Percentiles rank a stretch among this genome's conserved stretches.
Evolutionary conservation across 768 basidiomycete species (phyloP).

Genomic region (Calocybe gangraenosa): DNA sequence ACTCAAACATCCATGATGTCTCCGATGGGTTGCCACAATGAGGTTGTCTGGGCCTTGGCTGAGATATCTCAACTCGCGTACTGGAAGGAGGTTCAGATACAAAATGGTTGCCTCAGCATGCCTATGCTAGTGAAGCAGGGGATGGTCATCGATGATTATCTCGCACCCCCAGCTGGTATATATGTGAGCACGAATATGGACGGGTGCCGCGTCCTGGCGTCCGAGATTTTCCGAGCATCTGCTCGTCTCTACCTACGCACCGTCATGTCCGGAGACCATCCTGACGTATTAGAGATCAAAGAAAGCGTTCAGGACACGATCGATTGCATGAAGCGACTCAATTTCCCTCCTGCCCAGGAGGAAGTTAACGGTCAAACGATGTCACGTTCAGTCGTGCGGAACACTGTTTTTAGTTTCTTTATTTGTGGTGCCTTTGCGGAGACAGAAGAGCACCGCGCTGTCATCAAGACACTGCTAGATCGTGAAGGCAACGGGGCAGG

Average conservation of each 20-base stretch:
- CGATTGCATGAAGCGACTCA: slow-evolving; percentile 37
- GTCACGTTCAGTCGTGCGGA: slow-evolving; percentile 59
- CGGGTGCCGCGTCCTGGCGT: slow-evolving; percentile 40
- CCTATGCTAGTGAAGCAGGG: slow-evolving; percentile 56
- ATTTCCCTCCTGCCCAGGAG: slow-evolving; percentile 18
- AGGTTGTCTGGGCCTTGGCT: slow-evolving; percentile 74
- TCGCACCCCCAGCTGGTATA: slow-evolving; percentile 22
- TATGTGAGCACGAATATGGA: slow-evolving; percentile 15
- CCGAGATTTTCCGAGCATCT: slow-evolving; percentile 69
- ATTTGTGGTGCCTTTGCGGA: slow-evolving; percentile 70
- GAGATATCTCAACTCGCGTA: slow-evolving; percentile 60
- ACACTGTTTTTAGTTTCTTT: slow-evolving; percentile 76
- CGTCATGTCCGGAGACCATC: slow-evolving; percentile 71
- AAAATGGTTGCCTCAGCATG: slow-evolving; percentile 48
- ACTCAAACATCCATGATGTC: slow-evolving; percentile 66
- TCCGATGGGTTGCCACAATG: slow-evolving; percentile 84
- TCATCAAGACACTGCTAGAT: slow-evolving; percentile 42
- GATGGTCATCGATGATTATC: slow-evolving; percentile 41
- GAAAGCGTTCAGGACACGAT: slow-evolving; percentile 52
- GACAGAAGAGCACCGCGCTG: slow-evolving; percentile 33
- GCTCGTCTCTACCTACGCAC: slow-evolving; percentile 73
- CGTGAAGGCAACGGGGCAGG: slow-evolving; percentile 57
- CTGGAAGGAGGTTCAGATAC: slow-evolving; percentile 54
- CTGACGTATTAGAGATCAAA: slow-evolving; percentile 60
- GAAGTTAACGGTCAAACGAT: slow-evolving; percentile 20